These are phyloP conservation scores for Naganishia kalamii DNA, from an alignment of 768 basidiomycete species.

Conservation along the genomic window DNA sequence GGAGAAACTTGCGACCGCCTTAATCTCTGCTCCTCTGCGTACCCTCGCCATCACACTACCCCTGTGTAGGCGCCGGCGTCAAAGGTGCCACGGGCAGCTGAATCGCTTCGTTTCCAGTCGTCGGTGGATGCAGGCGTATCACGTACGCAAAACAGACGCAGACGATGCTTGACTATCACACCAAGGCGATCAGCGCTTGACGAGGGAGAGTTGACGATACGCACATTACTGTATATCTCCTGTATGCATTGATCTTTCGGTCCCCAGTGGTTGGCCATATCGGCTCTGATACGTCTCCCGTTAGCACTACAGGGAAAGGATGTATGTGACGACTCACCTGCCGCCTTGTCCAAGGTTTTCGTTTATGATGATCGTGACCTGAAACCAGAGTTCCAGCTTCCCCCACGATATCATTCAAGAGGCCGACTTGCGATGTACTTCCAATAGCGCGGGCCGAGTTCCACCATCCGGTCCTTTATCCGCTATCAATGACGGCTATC, in stretches of 20 bases:
- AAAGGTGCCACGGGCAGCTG: too few species aligned
- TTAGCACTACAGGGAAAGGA: not conserved
- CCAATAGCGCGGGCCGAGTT: not conserved
- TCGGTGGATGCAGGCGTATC: not conserved
- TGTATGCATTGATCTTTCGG: not conserved
- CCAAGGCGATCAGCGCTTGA: not conserved
- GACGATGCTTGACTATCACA: not conserved
- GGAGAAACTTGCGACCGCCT: too few species aligned
- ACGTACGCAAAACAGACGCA: constrained; percentile 7
- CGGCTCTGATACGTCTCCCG: too few species aligned
- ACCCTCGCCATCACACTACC: too few species aligned
- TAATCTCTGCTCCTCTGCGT: too few species aligned
- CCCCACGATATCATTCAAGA: not conserved
- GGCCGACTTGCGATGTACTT: constrained; percentile 1
- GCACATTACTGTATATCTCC: constrained; percentile 13
- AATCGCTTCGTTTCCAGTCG: not conserved
- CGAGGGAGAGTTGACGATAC: not conserved
- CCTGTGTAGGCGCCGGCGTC: too few species aligned
- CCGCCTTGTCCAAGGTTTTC: constrained; percentile 12
- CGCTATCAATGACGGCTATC: not conserved
- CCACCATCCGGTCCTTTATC: constrained; percentile 2
- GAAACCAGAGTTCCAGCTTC: too few species aligned
- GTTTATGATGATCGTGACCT: not conserved
- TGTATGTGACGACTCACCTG: not conserved
- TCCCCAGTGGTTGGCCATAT: constrained; percentile 14